Conservation (phyloP, 805 yeast species). For the Lachancea thermotolerans region DNA sequence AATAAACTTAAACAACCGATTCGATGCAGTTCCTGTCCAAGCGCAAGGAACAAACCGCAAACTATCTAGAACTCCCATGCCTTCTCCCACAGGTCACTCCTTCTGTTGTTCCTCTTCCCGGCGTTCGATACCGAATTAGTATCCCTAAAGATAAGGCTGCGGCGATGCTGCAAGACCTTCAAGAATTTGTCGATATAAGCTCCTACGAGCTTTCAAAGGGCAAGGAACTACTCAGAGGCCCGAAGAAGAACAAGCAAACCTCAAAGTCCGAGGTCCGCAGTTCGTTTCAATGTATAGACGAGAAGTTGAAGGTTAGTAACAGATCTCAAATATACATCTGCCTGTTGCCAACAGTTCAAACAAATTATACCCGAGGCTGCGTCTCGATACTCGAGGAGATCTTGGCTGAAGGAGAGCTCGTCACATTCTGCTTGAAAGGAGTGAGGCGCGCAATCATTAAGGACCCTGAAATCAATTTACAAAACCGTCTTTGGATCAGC, state of each 20-base stretch:
- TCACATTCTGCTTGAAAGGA: conserved; percentile 17
- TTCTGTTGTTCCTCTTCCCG: conserved; percentile 48
- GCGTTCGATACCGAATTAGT: conserved; percentile 53
- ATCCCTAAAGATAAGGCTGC: conserved; percentile 30
- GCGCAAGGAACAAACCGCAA: neutral
- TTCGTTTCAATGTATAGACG: neutral
- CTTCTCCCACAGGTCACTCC: conserved; percentile 16
- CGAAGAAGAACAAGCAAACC: neutral
- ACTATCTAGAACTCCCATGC: conserved; percentile 1
- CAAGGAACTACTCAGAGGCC: too few species aligned
- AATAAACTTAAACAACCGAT: too few species aligned
- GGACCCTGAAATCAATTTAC: conserved; percentile 15
- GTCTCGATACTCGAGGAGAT: conserved; percentile 14
- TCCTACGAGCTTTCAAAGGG: neutral
- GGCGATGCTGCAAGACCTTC: conserved; percentile 36
- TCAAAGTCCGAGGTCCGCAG: neutral
- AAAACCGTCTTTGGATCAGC: conserved; percentile 14
- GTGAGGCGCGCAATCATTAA: conserved; percentile 14
- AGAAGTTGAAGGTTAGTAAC: conserved; percentile 13
- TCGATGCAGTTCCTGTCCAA: neutral
- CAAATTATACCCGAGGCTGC: conserved; percentile 14
- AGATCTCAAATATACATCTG: conserved; percentile 29
- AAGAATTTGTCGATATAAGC: conserved; percentile 39
- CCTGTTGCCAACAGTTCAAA: conserved; percentile 16
- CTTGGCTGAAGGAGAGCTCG: conserved; percentile 5